These are phyloP conservation scores for Discostella pseudostelligera DNA, from an alignment of 108 stramenopile species.

Conservation along the genomic window DNA sequence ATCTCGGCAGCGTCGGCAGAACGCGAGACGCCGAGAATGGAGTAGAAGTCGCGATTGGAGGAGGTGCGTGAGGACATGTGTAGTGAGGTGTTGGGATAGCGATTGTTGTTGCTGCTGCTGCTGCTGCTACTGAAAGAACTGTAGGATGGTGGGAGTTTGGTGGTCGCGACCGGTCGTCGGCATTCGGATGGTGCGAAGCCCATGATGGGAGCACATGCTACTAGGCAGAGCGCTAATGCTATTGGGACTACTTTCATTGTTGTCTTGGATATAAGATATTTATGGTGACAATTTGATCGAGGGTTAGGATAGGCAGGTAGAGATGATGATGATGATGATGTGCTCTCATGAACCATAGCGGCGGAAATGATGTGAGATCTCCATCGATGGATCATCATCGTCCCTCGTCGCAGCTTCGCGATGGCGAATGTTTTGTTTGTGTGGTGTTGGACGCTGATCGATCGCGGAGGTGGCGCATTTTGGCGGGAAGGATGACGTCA, in stretches of 20 bases:
- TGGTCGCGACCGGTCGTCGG: neutral
- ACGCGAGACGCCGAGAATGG: conserved; percentile 69
- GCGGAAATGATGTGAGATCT: neutral
- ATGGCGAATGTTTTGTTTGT: too few relatives aligned
- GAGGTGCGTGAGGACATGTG: conserved; percentile 69
- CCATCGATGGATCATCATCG: conserved; percentile 15
- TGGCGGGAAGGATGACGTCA: neutral
- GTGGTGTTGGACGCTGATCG: too few relatives aligned
- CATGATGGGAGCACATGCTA: conserved; percentile 19
- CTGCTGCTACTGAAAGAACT: too few relatives aligned
- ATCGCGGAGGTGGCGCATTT: too few relatives aligned
- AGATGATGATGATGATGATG: neutral
- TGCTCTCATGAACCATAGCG: neutral
- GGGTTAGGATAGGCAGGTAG: too few relatives aligned
- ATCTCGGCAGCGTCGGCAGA: conserved; percentile 74
- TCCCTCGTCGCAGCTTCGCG: too few relatives aligned
- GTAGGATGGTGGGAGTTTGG: conserved; percentile 7
- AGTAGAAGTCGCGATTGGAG: conserved; percentile 75
- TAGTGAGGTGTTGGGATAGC: conserved; percentile 43
- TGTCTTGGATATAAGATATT: neutral
- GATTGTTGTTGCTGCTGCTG: too few relatives aligned
- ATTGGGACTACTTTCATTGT: conserved; percentile 25
- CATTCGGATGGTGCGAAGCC: conserved; percentile 35
- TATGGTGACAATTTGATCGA: too few relatives aligned
- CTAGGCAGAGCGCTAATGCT: conserved; percentile 24